phyloP scores from a whole-genome alignment of 2,329 filamentous ascomycete species.

The Sporothrix protearum region DNA sequence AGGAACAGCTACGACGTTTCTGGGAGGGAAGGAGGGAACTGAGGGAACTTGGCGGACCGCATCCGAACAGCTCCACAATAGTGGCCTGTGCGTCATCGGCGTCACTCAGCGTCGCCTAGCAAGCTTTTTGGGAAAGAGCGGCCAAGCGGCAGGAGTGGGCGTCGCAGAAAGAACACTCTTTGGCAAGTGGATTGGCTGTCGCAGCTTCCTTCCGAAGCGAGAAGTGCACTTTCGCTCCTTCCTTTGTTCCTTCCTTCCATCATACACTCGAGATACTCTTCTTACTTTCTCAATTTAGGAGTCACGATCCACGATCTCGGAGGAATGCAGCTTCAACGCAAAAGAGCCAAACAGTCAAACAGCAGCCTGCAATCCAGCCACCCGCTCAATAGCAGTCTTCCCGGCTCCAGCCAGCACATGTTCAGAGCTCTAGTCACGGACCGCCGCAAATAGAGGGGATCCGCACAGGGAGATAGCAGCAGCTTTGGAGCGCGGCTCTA shows the following conservation, averaged over 20 bases:
- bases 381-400: background rate
- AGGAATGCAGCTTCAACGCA: background rate
- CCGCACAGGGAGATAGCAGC: background rate
- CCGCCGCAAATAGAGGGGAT: constrained; percentile 1
- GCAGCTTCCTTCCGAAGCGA: background rate
- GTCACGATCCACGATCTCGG: too few relatives aligned
- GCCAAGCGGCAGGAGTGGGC: too few relatives aligned
- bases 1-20: too few relatives aligned
- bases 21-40: too few relatives aligned
- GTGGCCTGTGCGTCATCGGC: constrained; percentile 23
- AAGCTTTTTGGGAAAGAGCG: constrained; percentile 13
- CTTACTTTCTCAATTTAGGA: background rate
- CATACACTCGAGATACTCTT: too few relatives aligned
- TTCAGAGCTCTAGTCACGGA: background rate
- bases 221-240: too few relatives aligned
- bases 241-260: too few relatives aligned
- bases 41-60: background rate
- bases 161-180: background rate
- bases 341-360: too few relatives aligned
- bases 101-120: constrained; percentile 16
- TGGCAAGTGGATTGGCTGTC: background rate
- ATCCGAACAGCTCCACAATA: background rate
- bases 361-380: background rate
- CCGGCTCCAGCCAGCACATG: background rate
- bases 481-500: too few relatives aligned